A percentile compares a stretch with the other conserved stretches of the same genome.
Evolutionary conservation across 805 yeast species (phyloP).

Genomic region (Yamadazyma kitorensis): DNA sequence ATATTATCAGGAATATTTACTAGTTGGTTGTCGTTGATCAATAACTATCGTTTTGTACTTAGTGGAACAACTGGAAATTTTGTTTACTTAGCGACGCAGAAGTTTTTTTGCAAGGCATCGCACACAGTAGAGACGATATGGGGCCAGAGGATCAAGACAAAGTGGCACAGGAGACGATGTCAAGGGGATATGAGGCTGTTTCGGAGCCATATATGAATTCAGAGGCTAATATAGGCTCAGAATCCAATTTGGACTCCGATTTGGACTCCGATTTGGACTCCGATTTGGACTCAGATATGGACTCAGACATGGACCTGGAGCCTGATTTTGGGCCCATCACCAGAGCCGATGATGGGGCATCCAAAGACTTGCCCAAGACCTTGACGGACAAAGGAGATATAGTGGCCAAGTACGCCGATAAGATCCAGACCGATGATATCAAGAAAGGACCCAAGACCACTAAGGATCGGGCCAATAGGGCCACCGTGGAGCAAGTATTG

Average conservation of each 20-base stretch:
- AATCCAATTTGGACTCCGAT: conserved; percentile 10
- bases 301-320: conserved; percentile 44
- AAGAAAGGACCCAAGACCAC: conserved; percentile 57
- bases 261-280: conserved; percentile 15
- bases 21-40: too few species aligned
- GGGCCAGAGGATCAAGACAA: too few species aligned
- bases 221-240: conserved; percentile 1
- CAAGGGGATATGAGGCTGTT: too few species aligned
- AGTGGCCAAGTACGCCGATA: conserved; percentile 59
- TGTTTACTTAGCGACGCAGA: too few species aligned
- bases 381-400: conserved; percentile 43
- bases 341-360: neutral
- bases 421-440: conserved; percentile 62
- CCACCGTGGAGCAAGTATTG: conserved; percentile 94
- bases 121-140: too few species aligned
- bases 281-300: neutral
- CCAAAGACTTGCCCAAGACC: conserved; percentile 16
- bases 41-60: too few species aligned
- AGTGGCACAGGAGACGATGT: too few species aligned
- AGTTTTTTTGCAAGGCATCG: too few species aligned
- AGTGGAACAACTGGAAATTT: too few species aligned
- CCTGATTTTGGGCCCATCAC: too few species aligned
- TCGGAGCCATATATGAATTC: too few species aligned
- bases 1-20: conserved; percentile 1
- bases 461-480: conserved; percentile 87